Evolutionary conservation across 2,329 filamentous ascomycete species (phyloP).

Genomic region (Gaeumannomyces sp.): DNA sequence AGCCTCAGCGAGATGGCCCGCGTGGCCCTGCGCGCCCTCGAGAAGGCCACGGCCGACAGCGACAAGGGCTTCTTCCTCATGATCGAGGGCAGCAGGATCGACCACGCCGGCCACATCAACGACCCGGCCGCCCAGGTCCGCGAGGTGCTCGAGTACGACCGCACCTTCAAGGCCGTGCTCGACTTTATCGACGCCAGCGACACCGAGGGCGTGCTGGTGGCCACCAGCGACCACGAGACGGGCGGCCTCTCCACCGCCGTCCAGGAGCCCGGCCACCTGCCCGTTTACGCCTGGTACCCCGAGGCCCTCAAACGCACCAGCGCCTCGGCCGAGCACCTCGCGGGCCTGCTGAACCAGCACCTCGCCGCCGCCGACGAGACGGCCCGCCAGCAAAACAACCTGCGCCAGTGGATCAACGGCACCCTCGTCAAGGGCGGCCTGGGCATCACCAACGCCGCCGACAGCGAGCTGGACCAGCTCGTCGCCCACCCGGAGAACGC

Average conservation of each 20-base stretch:
- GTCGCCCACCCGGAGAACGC: slow-evolving; percentile 51
- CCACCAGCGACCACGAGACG: slow-evolving; percentile 94
- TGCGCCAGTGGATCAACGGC: slow-evolving; percentile 60
- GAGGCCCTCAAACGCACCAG: slow-evolving; percentile 69
- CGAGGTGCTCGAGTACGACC: slow-evolving; percentile 94
- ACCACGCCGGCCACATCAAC: slow-evolving; percentile 86
- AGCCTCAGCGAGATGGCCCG: slow-evolving; percentile 86
- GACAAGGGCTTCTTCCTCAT: slow-evolving; percentile 97
- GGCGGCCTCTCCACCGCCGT: slow-evolving; percentile 79
- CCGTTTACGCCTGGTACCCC: slow-evolving; percentile 73
- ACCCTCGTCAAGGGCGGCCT: slow-evolving; percentile 63
- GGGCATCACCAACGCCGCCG: slow-evolving; percentile 67
- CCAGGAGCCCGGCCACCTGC: slow-evolving; percentile 44
- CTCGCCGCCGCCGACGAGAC: slow-evolving; percentile 27
- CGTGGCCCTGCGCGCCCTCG: slow-evolving; percentile 73
- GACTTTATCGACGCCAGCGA: slow-evolving; percentile 74
- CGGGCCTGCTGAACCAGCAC: slow-evolving; percentile 54
- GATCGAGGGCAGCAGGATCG: slow-evolving; percentile 95
- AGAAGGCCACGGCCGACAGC: slow-evolving; percentile 71
- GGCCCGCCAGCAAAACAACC: slow-evolving; percentile 12
- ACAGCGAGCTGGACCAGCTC: slow-evolving; percentile 64
- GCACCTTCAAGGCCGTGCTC: slow-evolving; percentile 72
- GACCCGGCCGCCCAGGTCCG: slow-evolving; percentile 79
- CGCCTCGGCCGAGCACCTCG: slow-evolving; percentile 68
- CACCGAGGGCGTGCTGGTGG: slow-evolving; percentile 73